phyloP scores from a whole-genome alignment of 768 basidiomycete species.

The Lactarius vividus region DNA sequence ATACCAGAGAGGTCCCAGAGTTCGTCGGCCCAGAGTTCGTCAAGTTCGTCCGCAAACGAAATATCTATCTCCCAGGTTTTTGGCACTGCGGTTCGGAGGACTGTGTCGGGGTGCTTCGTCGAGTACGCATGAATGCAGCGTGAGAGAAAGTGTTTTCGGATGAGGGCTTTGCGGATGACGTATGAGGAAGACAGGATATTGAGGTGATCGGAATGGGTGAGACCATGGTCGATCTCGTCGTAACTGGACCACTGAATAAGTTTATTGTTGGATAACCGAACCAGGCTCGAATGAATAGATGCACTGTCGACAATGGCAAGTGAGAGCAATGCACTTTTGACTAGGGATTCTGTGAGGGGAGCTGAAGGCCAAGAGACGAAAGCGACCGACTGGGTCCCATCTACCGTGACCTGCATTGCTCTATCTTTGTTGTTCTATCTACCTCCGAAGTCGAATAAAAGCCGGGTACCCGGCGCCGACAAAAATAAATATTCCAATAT shows the following conservation, averaged over 20 bases:
- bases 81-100: conserved; percentile 57
- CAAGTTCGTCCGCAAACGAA: conserved; percentile 89
- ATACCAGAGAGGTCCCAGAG: conserved; percentile 77
- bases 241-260: conserved; percentile 85
- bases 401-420: background rate
- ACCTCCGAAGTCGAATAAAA: background rate
- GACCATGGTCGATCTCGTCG: conserved; percentile 78
- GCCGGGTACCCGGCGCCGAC: conserved; percentile 2
- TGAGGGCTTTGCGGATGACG: conserved; percentile 87
- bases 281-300: conserved; percentile 23
- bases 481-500: background rate
- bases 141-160: conserved; percentile 91
- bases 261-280: conserved; percentile 27
- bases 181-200: conserved; percentile 74
- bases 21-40: conserved; percentile 91
- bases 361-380: conserved; percentile 48
- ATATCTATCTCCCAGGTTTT: conserved; percentile 83
- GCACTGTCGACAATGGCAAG: conserved; percentile 30
- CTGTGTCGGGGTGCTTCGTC: conserved; percentile 62
- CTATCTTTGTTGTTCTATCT: background rate
- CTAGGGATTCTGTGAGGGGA: conserved; percentile 47
- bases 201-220: conserved; percentile 51
- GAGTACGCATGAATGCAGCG: conserved; percentile 68
- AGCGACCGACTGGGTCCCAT: background rate
- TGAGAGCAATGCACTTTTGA: conserved; percentile 40